A percentile compares a stretch with the other conserved stretches of the same genome.
Conservation (phyloP, 2,329 filamentous ascomycete species). For the Penicillium decumbens region DNA sequence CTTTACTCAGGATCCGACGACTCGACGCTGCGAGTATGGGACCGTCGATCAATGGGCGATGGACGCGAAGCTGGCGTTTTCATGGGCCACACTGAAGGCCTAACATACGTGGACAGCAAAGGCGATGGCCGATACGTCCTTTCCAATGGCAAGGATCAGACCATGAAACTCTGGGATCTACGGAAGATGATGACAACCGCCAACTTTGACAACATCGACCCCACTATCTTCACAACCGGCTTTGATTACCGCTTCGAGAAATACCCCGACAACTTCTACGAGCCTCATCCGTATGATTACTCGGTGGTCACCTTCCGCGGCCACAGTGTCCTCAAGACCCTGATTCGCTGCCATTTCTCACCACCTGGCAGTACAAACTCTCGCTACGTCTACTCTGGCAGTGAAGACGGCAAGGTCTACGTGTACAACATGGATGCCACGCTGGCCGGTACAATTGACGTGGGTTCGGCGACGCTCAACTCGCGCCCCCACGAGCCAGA, state of each 20-base stretch:
- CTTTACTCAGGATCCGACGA: conserved; percentile 96
- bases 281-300: conserved; percentile 75
- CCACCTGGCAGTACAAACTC: conserved; percentile 81
- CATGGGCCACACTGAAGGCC: conserved; percentile 60
- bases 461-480: conserved; percentile 63
- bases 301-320: conserved; percentile 90
- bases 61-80: conserved; percentile 61
- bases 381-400: conserved; percentile 88
- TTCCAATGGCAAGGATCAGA: conserved; percentile 93
- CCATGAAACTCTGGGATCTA: conserved; percentile 95
- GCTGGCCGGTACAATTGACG: conserved; percentile 70
- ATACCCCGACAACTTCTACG: conserved; percentile 53
- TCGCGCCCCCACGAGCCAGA: conserved; percentile 55
- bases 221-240: conserved; percentile 51
- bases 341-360: conserved; percentile 94
- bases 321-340: conserved; percentile 79
- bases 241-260: conserved; percentile 60
- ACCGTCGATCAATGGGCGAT: conserved; percentile 65
- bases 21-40: conserved; percentile 92
- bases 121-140: conserved; percentile 85
- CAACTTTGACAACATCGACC: conserved; percentile 51
- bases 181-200: conserved; percentile 78
- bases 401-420: conserved; percentile 81
- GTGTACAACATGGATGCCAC: conserved; percentile 94
- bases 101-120: conserved; percentile 72